These are phyloP conservation scores for Stereum hirsutum DNA, from an alignment of 1,284 basidiomycete genomes.

Conservation along the genomic window DNA sequence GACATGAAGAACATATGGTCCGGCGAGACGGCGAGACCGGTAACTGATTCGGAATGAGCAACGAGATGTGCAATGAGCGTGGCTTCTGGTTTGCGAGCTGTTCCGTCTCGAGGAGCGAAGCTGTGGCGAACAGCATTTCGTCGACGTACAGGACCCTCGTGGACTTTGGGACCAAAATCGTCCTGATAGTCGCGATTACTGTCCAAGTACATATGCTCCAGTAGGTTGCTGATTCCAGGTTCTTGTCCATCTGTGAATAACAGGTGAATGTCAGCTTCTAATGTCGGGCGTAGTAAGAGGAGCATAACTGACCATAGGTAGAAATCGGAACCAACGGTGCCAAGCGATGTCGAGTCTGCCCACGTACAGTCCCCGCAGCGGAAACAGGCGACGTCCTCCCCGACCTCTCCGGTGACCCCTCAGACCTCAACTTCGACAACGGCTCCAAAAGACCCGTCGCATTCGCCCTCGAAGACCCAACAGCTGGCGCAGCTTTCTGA, in stretches of 20 bases:
- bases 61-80: conserved; percentile 80
- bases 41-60: conserved; percentile 77
- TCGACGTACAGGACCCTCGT: conserved; percentile 69
- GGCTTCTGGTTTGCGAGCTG: conserved; percentile 54
- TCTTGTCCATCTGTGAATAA: conserved; percentile 70
- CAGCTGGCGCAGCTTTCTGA: conserved; percentile 76
- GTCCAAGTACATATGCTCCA: conserved; percentile 87
- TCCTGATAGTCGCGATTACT: conserved; percentile 75
- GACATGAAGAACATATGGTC: conserved; percentile 95
- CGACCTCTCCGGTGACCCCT: conserved; percentile 56
- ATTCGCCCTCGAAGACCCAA: conserved; percentile 72
- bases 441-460: conserved; percentile 71
- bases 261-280: conserved; percentile 3
- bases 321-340: conserved; percentile 50
- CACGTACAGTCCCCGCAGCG: conserved; percentile 41
- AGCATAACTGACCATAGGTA: conserved; percentile 50
- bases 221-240: conserved; percentile 73
- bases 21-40: conserved; percentile 79
- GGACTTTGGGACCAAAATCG: conserved; percentile 84
- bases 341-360: conserved; percentile 32
- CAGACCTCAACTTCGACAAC: conserved; percentile 50
- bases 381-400: conserved; percentile 65
- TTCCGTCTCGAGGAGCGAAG: conserved; percentile 49
- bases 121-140: conserved; percentile 62
- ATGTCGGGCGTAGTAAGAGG: neutral